phyloP scores from a whole-genome alignment of 495 filamentous ascomycete genomes.

The Entonaema liquescens region DNA sequence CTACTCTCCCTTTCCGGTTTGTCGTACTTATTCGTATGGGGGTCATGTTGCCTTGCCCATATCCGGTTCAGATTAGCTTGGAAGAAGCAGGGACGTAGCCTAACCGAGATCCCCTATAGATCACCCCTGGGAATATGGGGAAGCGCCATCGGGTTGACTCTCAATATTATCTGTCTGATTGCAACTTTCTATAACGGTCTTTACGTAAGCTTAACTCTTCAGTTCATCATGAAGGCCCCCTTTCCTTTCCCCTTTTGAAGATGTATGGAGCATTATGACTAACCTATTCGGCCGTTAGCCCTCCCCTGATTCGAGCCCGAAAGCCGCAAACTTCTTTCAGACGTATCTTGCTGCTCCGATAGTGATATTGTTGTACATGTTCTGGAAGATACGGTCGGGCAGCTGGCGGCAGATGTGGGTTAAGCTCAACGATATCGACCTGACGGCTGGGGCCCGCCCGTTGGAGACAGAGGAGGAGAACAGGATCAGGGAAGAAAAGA shows the following conservation, averaged over 20 bases:
- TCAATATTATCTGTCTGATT: constrained; percentile 67
- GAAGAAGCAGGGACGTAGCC: neutral
- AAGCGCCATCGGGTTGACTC: constrained; percentile 65
- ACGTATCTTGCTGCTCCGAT: constrained; percentile 66
- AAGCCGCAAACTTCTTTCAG: neutral
- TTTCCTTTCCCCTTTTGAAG: neutral
- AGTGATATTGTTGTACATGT: constrained; percentile 58
- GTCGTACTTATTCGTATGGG: neutral
- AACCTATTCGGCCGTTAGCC: neutral
- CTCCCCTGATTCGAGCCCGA: neutral
- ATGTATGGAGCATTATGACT: neutral
- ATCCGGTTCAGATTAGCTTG: neutral
- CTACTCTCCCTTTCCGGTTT: neutral
- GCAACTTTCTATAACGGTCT: constrained; percentile 64
- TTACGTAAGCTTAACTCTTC: constrained; percentile 48
- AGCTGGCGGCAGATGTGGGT: constrained; percentile 73
- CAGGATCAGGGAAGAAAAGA: neutral
- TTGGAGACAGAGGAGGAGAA: constrained; percentile 36
- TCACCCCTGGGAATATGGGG: constrained; percentile 51
- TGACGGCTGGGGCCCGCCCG: constrained; percentile 46
- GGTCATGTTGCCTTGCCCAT: neutral
- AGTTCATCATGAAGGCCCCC: constrained; percentile 34
- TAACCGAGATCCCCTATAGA: neutral
- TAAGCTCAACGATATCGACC: constrained; percentile 49
- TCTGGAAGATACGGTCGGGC: constrained; percentile 64